Conservation (phyloP, 208 protist genomes). For the Trypanosoma lewisi region DNA sequence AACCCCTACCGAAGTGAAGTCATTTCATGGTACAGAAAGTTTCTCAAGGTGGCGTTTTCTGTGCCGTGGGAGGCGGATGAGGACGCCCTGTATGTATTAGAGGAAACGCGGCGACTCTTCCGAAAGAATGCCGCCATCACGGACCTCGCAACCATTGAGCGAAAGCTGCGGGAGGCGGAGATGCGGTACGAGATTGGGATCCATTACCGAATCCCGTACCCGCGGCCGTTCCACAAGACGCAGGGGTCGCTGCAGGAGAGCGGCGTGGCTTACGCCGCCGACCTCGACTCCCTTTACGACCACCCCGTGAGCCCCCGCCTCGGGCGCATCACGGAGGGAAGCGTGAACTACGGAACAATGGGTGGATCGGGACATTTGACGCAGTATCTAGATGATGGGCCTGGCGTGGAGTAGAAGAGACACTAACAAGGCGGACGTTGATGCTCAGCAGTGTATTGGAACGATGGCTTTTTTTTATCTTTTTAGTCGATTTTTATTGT, state of each 20-base stretch:
- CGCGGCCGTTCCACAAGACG: constrained; percentile 74
- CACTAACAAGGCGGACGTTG: background rate
- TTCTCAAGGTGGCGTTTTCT: constrained; percentile 75
- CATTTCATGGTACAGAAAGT: constrained; percentile 82
- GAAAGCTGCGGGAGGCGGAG: constrained; percentile 87
- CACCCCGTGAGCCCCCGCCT: constrained; percentile 67
- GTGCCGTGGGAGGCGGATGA: constrained; percentile 81
- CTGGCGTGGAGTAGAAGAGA: constrained; percentile 49
- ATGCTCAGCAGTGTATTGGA: background rate
- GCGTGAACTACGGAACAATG: constrained; percentile 63
- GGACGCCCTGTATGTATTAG: constrained; percentile 83
- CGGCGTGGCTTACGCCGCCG: constrained; percentile 71
- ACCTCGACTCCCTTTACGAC: constrained; percentile 87
- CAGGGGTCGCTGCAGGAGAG: constrained; percentile 80
- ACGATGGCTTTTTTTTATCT: constrained; percentile 21
- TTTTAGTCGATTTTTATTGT: constrained; percentile 11
- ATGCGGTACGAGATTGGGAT: constrained; percentile 86
- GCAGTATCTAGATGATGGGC: constrained; percentile 54
- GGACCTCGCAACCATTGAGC: constrained; percentile 56
- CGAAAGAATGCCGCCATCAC: constrained; percentile 55
- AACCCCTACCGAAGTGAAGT: constrained; percentile 69
- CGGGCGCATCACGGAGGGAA: constrained; percentile 65
- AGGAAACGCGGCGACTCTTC: constrained; percentile 80
- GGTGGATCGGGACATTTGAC: constrained; percentile 38
- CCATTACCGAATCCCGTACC: constrained; percentile 88